Percentiles rank a stretch among this genome's conserved stretches.
Evolutionary conservation across 2,329 filamentous ascomycete species (phyloP).

Genomic region (Hypoxylon sp.): DNA sequence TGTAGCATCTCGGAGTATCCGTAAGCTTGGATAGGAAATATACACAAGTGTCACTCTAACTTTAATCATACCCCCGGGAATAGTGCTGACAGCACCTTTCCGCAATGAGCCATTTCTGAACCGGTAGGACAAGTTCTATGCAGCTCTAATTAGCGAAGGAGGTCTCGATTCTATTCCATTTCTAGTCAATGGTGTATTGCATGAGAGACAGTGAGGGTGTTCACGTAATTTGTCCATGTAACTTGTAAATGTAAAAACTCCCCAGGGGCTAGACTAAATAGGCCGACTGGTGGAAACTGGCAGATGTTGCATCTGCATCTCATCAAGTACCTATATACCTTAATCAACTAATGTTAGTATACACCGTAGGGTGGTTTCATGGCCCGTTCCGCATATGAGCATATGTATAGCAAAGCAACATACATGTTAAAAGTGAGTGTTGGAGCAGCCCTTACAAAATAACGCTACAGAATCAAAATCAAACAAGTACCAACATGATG

Average conservation of each 20-base stretch:
- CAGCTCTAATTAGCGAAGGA: not conserved
- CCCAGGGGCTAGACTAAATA: not conserved
- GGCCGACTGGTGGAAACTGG: not conserved
- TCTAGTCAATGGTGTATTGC: not conserved
- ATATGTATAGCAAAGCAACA: not conserved
- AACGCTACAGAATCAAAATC: slow-evolving; percentile 8
- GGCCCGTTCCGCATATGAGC: not conserved
- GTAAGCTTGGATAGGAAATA: slow-evolving; percentile 22
- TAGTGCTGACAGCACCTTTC: slow-evolving; percentile 1
- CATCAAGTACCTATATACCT: not conserved
- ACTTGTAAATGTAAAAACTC: slow-evolving; percentile 5
- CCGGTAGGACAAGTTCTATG: not conserved
- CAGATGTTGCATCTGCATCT: not conserved
- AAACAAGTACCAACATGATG: slow-evolving; percentile 17
- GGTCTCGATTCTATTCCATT: not conserved
- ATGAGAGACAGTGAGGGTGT: not conserved
- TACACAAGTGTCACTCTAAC: not conserved
- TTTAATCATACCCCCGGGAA: slow-evolving; percentile 16
- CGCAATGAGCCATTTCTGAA: not conserved
- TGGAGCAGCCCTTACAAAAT: slow-evolving; percentile 6
- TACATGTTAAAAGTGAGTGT: slow-evolving; percentile 4
- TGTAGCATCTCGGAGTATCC: slow-evolving; percentile 21
- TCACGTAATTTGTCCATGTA: not conserved
- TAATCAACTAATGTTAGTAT: not conserved
- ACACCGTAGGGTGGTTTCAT: slow-evolving; percentile 1